phyloP scores from a whole-genome alignment of 176 grass and related monocot species.

The Paspalum vaginatum region DNA sequence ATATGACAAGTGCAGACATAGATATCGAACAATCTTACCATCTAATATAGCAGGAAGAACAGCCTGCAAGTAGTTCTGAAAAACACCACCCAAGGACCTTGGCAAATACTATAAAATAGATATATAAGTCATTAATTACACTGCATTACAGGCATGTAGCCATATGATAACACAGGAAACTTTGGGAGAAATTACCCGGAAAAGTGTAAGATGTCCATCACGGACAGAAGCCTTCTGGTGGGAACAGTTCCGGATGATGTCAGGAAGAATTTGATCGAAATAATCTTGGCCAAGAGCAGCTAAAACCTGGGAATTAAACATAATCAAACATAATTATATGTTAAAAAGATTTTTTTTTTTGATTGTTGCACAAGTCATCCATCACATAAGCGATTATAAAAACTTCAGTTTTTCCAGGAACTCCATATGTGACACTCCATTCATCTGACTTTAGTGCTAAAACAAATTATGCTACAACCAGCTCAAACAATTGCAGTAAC shows the following conservation, averaged over 20 bases:
- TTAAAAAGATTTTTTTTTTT: neutral
- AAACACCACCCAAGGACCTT: constrained; percentile 81
- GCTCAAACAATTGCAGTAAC: neutral
- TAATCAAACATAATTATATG: constrained; percentile 38
- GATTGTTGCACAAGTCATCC: neutral
- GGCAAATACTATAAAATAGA: constrained; percentile 78
- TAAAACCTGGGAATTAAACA: constrained; percentile 72
- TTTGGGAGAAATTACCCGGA: constrained; percentile 54
- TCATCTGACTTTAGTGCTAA: neutral
- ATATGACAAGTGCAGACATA: constrained; percentile 31
- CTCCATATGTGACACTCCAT: neutral
- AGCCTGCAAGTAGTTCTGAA: constrained; percentile 87
- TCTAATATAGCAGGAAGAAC: constrained; percentile 98
- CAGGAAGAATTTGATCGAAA: constrained; percentile 92
- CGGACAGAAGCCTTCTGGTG: constrained; percentile 94
- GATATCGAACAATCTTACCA: constrained; percentile 59
- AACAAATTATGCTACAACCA: neutral
- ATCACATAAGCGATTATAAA: neutral
- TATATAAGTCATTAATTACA: constrained; percentile 39
- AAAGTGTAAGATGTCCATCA: constrained; percentile 94
- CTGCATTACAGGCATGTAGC: constrained; percentile 16
- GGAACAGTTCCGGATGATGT: constrained; percentile 91
- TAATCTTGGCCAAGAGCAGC: constrained; percentile 94
- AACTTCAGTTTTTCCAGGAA: neutral
- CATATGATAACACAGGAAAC: constrained; percentile 19